phyloP scores from a whole-genome alignment of 164 flowering plant genomes.

The Vitis cinerea region DNA sequence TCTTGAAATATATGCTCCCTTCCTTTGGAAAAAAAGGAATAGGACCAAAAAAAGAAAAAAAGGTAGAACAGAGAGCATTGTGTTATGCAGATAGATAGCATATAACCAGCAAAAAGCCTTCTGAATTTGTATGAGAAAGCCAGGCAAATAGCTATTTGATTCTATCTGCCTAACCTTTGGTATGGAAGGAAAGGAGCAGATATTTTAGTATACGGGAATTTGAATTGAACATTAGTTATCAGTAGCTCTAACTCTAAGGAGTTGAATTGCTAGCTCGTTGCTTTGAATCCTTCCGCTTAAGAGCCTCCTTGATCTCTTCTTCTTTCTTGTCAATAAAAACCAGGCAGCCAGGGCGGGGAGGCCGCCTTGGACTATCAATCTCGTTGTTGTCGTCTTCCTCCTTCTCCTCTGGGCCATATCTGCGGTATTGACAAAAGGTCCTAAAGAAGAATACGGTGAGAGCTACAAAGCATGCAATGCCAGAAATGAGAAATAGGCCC shows the following conservation, averaged over 20 bases:
- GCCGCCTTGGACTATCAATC: slow-evolving; percentile 13
- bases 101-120: background rate
- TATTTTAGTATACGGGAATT: background rate
- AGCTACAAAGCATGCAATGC: slow-evolving; percentile 62
- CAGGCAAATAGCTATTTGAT: background rate
- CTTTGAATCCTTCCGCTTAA: slow-evolving; percentile 27
- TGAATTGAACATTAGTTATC: background rate
- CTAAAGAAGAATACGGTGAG: slow-evolving; percentile 52
- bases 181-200: background rate
- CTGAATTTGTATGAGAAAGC: no score
- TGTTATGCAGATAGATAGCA: background rate
- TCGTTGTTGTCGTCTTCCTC: slow-evolving; percentile 30
- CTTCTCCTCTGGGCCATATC: slow-evolving; percentile 38
- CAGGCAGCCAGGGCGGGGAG: slow-evolving; percentile 20
- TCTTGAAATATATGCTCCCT: background rate
- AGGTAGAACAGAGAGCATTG: no score
- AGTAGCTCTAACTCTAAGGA: slow-evolving; percentile 3
- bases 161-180: background rate
- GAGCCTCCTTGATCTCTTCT: slow-evolving; percentile 41
- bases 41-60: background rate
- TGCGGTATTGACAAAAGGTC: slow-evolving; percentile 53
- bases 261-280: slow-evolving; percentile 35
- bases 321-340: slow-evolving; percentile 70
- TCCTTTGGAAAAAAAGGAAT: background rate
- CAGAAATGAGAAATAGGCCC: slow-evolving; percentile 91